Percentiles rank a stretch among this genome's conserved stretches.
These are phyloP conservation scores for Boletus vinaceobasis DNA, from an alignment of 768 basidiomycete genomes.

Conservation along the genomic window DNA sequence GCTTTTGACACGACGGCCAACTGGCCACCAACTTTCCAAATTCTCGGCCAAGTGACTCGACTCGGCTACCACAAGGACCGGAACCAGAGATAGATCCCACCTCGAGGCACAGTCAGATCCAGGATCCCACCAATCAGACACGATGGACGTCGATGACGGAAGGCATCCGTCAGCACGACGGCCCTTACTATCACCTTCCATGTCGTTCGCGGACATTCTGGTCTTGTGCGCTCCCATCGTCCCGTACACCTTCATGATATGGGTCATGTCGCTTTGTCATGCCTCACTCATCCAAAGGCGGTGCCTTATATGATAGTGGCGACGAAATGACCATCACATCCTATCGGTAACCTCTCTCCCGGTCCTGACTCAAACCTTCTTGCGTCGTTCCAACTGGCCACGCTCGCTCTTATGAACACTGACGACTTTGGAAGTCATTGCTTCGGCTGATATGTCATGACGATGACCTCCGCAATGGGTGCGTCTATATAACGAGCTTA, in stretches of 20 bases:
- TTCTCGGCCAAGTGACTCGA: too few species aligned
- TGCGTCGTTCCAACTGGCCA: background rate
- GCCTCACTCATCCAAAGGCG: background rate
- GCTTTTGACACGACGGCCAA: too few species aligned
- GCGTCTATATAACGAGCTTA: slow-evolving; percentile 12
- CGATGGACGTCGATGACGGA: background rate
- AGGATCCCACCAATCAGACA: background rate
- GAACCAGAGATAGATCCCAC: background rate
- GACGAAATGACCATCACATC: too few species aligned
- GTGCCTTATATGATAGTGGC: too few species aligned
- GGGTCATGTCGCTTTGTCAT: slow-evolving; percentile 1
- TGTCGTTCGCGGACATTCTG: background rate
- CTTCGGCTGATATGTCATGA: background rate
- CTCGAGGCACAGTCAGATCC: too few species aligned
- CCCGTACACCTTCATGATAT: background rate
- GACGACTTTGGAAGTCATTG: background rate
- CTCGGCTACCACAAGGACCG: background rate
- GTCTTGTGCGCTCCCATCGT: too few species aligned
- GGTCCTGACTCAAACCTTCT: background rate
- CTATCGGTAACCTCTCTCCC: background rate
- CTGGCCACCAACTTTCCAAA: background rate
- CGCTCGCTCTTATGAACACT: background rate
- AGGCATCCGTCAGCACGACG: background rate
- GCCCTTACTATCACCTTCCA: background rate
- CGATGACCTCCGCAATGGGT: background rate